These are phyloP conservation scores for Coemansia sp. DNA, from an alignment of 192 early-diverging fungal genomes.

Conservation along the genomic window DNA sequence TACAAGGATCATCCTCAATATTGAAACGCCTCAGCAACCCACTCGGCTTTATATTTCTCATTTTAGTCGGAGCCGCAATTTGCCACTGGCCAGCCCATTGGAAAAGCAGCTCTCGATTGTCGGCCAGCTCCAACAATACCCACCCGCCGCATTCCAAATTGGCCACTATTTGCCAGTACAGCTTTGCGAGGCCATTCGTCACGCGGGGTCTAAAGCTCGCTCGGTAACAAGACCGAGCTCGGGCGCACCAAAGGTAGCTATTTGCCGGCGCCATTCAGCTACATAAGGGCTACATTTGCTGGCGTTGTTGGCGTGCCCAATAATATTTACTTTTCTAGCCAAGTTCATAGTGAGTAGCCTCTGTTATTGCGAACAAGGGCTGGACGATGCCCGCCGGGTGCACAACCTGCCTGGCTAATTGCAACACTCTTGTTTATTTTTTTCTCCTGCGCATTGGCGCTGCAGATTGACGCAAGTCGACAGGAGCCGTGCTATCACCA, in stretches of 20 bases:
- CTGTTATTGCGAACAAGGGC: background rate
- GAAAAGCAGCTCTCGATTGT: background rate
- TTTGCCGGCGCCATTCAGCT: background rate
- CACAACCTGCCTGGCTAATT: background rate
- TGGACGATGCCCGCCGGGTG: too few species aligned
- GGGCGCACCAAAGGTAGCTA: background rate
- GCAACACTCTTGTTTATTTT: background rate
- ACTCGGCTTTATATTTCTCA: background rate
- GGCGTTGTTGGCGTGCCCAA: background rate
- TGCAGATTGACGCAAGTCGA: background rate
- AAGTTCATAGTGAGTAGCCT: background rate
- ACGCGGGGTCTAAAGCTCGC: background rate
- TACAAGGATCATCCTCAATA: slow-evolving; percentile 2
- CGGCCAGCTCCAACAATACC: background rate
- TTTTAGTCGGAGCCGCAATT: background rate
- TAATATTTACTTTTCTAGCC: background rate
- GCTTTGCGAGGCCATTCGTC: background rate
- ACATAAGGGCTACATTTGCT: background rate
- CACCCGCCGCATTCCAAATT: background rate
- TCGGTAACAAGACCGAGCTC: background rate
- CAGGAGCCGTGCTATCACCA: background rate
- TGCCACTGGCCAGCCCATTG: background rate
- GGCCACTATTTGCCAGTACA: background rate
- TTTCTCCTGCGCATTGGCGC: background rate
- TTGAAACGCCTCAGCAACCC: background rate